Conservation (phyloP, 495 filamentous ascomycete species). For the Achaetomiella virescens region DNA sequence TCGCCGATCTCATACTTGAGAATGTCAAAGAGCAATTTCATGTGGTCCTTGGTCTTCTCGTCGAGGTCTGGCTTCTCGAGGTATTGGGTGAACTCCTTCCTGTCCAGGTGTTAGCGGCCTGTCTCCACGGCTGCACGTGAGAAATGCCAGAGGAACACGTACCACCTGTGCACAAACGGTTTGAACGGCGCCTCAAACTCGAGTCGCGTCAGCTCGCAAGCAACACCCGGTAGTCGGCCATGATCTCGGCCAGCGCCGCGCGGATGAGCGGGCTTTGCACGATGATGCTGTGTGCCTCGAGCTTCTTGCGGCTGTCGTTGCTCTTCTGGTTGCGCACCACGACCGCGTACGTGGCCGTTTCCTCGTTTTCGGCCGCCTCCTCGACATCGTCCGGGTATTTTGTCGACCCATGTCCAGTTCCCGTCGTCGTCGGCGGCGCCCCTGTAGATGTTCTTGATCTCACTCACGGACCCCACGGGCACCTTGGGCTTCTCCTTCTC, state of each 20-base stretch:
- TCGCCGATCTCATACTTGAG: slow-evolving; percentile 55
- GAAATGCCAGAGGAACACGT: neutral
- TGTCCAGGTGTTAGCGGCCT: slow-evolving; percentile 1
- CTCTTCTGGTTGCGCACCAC: slow-evolving; percentile 33
- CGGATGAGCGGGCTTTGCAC: slow-evolving; percentile 61
- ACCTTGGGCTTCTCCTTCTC: slow-evolving; percentile 18
- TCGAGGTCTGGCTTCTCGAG: slow-evolving; percentile 43
- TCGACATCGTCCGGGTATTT: slow-evolving; percentile 33
- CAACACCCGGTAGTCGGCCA: slow-evolving; percentile 60
- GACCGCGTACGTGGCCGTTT: slow-evolving; percentile 30
- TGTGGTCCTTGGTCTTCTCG: slow-evolving; percentile 46
- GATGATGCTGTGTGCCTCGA: slow-evolving; percentile 56
- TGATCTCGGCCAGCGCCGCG: slow-evolving; percentile 46
- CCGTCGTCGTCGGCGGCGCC: slow-evolving; percentile 27
- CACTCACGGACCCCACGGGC: slow-evolving; percentile 28
- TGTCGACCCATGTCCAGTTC: slow-evolving; percentile 37
- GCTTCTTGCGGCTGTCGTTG: slow-evolving; percentile 51
- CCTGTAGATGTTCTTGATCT: slow-evolving; percentile 35
- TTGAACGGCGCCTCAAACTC: slow-evolving; percentile 56
- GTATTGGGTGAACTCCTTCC: slow-evolving; percentile 41
- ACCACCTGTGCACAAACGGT: slow-evolving; percentile 64
- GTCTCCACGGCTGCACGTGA: neutral
- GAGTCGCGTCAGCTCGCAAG: slow-evolving; percentile 51
- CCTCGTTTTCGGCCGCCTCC: slow-evolving; percentile 34
- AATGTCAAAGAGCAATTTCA: slow-evolving; percentile 50